Conservation (phyloP, 495 filamentous ascomycete genomes). For the Tuber calosporum region DNA sequence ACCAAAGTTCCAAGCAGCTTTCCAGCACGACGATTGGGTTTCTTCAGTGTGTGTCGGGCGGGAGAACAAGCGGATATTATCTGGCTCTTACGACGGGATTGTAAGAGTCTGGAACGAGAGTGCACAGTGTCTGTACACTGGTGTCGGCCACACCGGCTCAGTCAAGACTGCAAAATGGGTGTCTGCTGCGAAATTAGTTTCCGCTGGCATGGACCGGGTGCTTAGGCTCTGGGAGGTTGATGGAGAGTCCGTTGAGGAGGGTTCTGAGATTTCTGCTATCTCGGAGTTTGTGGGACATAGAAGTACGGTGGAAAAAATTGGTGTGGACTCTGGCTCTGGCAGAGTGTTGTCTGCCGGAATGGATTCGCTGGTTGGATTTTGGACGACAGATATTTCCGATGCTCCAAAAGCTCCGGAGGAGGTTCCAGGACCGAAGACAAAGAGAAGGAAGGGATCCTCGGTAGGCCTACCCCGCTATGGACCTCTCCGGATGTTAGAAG, state of each 20-base stretch:
- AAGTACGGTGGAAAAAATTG: slow-evolving; percentile 62
- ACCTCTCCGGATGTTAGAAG: slow-evolving; percentile 62
- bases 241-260: slow-evolving; percentile 50
- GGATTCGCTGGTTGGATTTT: slow-evolving; percentile 74
- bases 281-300: slow-evolving; percentile 86
- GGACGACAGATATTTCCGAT: slow-evolving; percentile 68
- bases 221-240: slow-evolving; percentile 82
- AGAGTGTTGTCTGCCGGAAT: slow-evolving; percentile 74
- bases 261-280: slow-evolving; percentile 60
- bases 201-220: slow-evolving; percentile 71
- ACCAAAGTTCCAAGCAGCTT: slow-evolving; percentile 74
- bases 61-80: slow-evolving; percentile 61
- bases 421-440: slow-evolving; percentile 60
- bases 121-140: slow-evolving; percentile 66
- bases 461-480: slow-evolving; percentile 57
- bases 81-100: slow-evolving; percentile 81
- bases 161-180: slow-evolving; percentile 63
- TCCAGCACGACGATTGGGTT: slow-evolving; percentile 96
- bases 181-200: slow-evolving; percentile 52
- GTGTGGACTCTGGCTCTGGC: slow-evolving; percentile 65
- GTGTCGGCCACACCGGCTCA: slow-evolving; percentile 65
- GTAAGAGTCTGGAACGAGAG: slow-evolving; percentile 83
- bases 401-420: slow-evolving; percentile 61
- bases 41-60: slow-evolving; percentile 71
- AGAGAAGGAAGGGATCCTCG: slow-evolving; percentile 68